Conservation (phyloP, 805 yeast species). For the Cyberlindnera meyerae region DNA sequence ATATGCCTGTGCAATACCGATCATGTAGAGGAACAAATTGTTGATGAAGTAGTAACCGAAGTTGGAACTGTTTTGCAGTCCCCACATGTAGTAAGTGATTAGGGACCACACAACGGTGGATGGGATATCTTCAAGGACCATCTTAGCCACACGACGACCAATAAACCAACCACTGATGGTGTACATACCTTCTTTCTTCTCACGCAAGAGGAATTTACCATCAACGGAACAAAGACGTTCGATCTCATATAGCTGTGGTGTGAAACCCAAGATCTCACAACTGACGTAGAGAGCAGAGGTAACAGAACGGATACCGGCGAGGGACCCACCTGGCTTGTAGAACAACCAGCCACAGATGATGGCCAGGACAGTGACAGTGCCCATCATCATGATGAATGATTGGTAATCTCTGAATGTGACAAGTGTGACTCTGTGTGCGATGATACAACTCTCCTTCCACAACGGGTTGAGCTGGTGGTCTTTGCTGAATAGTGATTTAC, state of each 20-base stretch:
- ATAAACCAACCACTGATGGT: slow-evolving; percentile 21
- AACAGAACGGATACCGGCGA: slow-evolving; percentile 62
- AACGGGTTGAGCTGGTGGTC: slow-evolving; percentile 28
- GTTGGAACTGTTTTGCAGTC: slow-evolving; percentile 44
- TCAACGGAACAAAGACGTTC: slow-evolving; percentile 53
- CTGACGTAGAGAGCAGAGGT: slow-evolving; percentile 50
- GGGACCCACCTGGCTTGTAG: slow-evolving; percentile 51
- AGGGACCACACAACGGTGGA: slow-evolving; percentile 54
- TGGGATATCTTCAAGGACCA: slow-evolving; percentile 64
- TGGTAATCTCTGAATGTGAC: slow-evolving; percentile 45
- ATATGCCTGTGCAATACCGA: slow-evolving; percentile 52
- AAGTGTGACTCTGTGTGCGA: slow-evolving; percentile 41
- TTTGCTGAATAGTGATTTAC: slow-evolving; percentile 2
- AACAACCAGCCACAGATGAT: slow-evolving; percentile 74
- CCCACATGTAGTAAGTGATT: slow-evolving; percentile 74
- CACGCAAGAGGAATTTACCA: slow-evolving; percentile 49
- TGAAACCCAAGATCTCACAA: slow-evolving; percentile 49
- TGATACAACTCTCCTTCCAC: slow-evolving; percentile 38
- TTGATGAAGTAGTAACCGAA: slow-evolving; percentile 64
- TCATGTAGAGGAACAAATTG: slow-evolving; percentile 49
- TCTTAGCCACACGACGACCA: slow-evolving; percentile 54
- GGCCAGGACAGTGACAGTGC: slow-evolving; percentile 46
- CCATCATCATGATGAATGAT: slow-evolving; percentile 39
- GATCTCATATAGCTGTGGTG: slow-evolving; percentile 52
- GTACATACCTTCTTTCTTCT: slow-evolving; percentile 21